phyloP scores from a whole-genome alignment of 2,329 filamentous ascomycete genomes.

The Diplodia intermedia region DNA sequence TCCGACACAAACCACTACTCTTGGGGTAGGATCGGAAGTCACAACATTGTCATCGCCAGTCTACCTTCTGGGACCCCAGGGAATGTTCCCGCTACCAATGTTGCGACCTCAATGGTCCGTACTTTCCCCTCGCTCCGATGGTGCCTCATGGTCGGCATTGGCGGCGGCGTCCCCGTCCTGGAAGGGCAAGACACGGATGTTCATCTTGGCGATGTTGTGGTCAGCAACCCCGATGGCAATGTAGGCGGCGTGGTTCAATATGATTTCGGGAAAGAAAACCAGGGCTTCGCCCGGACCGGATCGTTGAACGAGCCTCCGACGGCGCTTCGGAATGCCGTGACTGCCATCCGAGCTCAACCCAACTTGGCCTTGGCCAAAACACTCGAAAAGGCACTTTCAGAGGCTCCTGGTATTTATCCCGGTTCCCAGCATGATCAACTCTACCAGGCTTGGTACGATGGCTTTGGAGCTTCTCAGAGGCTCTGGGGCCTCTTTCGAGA shows the following conservation, averaged over 20 bases:
- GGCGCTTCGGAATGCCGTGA: background rate
- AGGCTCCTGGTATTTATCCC: background rate
- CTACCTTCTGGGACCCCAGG: background rate
- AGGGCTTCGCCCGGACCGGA: background rate
- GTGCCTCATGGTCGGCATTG: conserved; percentile 26
- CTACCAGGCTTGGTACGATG: background rate
- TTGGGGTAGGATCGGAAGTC: background rate
- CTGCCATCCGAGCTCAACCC: background rate
- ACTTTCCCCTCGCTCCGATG: conserved; percentile 10
- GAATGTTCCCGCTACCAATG: background rate
- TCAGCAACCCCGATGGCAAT: conserved; percentile 34
- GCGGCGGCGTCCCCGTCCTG: conserved; percentile 36
- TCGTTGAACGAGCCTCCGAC: background rate
- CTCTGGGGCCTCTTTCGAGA: too few relatives aligned
- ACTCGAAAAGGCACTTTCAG: background rate
- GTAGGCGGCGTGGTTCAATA: conserved; percentile 43
- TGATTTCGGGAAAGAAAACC: conserved; percentile 37
- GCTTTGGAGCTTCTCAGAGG: background rate
- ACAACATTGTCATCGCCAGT: conserved; percentile 23
- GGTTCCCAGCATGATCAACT: background rate
- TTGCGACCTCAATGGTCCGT: background rate
- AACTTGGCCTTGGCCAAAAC: too few relatives aligned
- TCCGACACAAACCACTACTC: background rate
- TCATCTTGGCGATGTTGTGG: conserved; percentile 40
- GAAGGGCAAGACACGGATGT: conserved; percentile 38